These are phyloP conservation scores for Cordyceps cicadae DNA, from an alignment of 2,329 filamentous ascomycete species.

Conservation along the genomic window DNA sequence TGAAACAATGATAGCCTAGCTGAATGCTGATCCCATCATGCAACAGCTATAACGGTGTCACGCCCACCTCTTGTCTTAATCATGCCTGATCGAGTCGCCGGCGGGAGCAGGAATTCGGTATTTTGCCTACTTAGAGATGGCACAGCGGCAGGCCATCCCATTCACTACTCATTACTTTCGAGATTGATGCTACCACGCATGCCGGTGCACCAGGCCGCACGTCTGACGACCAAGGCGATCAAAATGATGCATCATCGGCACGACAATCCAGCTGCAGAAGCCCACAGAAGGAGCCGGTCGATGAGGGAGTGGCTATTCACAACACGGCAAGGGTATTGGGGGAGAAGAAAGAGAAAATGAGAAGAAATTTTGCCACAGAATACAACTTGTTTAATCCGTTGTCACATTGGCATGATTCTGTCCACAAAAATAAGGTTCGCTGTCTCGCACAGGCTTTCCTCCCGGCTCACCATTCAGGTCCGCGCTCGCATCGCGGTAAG, in stretches of 20 bases:
- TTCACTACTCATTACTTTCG: neutral
- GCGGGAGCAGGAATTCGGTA: neutral
- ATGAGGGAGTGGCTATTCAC: neutral
- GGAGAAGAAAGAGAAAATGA: neutral
- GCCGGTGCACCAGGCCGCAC: neutral
- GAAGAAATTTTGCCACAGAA: no score
- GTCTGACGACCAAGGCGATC: neutral
- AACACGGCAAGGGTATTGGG: neutral
- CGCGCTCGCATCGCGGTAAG: neutral
- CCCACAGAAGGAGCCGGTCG: neutral
- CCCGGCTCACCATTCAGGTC: neutral
- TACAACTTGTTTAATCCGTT: neutral
- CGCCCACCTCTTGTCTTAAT: neutral
- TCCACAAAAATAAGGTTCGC: neutral
- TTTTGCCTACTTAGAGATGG: neutral
- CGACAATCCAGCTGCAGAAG: neutral
- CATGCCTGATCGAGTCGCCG: neutral
- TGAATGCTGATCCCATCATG: neutral
- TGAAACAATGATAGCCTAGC: neutral
- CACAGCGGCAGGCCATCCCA: neutral
- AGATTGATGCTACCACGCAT: neutral
- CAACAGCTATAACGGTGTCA: neutral
- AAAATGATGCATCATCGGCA: neutral
- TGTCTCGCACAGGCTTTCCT: neutral
- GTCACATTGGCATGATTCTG: neutral